Evolutionary conservation across 345 rosid species (phyloP).

Genomic region (Eucalyptus sideroxylon): DNA sequence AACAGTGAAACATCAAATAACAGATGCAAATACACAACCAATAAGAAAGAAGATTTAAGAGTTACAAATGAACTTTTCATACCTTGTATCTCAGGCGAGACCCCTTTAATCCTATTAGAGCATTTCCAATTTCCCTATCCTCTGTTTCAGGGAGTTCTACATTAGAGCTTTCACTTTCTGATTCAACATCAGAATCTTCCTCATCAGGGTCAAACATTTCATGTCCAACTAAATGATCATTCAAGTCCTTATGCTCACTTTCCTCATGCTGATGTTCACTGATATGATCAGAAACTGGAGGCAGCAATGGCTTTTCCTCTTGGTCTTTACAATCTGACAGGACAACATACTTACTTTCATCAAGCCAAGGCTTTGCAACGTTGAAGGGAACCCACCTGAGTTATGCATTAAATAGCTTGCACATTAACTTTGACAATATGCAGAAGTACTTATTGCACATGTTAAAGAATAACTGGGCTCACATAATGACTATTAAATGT

Average conservation of each 20-base stretch:
- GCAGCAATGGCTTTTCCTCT: slow-evolving; percentile 18
- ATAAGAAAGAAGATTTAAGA: not conserved
- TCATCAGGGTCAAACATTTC: slow-evolving; percentile 29
- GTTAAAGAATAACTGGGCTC: not conserved
- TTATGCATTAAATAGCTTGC: not conserved
- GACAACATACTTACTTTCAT: slow-evolving; percentile 49
- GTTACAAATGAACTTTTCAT: not conserved
- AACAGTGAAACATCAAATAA: not conserved
- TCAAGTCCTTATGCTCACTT: slow-evolving; percentile 13
- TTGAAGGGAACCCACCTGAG: slow-evolving; percentile 90
- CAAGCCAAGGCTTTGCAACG: slow-evolving; percentile 54
- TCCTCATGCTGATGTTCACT: slow-evolving; percentile 22
- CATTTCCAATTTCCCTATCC: slow-evolving; percentile 26
- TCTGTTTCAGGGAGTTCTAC: slow-evolving; percentile 3
- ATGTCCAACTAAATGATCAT: slow-evolving; percentile 22
- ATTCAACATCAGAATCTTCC: slow-evolving; percentile 37
- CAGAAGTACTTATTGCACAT: not conserved
- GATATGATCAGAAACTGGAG: slow-evolving; percentile 18
- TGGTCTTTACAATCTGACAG: slow-evolving; percentile 46
- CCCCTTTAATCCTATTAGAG: slow-evolving; percentile 35
- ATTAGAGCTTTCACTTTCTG: slow-evolving; percentile 13
- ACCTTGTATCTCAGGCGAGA: slow-evolving; percentile 67
- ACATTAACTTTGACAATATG: not conserved
- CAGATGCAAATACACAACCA: not conserved
- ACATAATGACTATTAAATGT: not conserved